Evolutionary conservation across 1,139 yeast genomes (phyloP), one percentile per base, ranked within the genome.

Genomic region (Yamadazyma diddensiae): DNA sequence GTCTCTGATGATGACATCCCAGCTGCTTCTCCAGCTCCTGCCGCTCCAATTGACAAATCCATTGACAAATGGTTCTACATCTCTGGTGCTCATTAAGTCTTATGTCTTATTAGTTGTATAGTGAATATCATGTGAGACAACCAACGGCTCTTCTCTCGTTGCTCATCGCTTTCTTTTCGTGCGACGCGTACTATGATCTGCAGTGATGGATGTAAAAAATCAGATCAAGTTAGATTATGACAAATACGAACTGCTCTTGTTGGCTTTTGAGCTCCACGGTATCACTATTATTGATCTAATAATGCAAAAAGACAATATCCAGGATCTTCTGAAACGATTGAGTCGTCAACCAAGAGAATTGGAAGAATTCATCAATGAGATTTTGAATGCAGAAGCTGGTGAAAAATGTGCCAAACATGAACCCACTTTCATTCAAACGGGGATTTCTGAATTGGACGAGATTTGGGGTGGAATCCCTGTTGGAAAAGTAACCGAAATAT

Each of bases 31-130:
- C 77, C 83, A 44, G 65, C 70, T 48, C 73, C 88, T 42, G 90
- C 94, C 56, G 97, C 95, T 46, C 94, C 96, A 64, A 86, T 92
- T 62, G 98, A 92, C 73, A 80, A 86, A 66, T 87, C 97, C 37
- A 71, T 92, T 59, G 97, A 92, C 78, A 92, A 92, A 74, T 92
- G 98, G 98, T 92, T 92, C 78, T 92, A 80, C 79, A 92, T 92
- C 62, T 86, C 97, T 45, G 97, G 97, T 66, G 83, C 74, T 44
- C 74, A 69, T 49, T 69, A 63, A 53, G 21, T 28, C n/a, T 7
- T n/a, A 6, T 6, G 6, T 21, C n/a, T 24, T 14, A 13, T 14
- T 24, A 24, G 18, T 9, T 7, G 20, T 18, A 18, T 18, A 18
- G 20, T 18, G 20, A 18, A 18, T n/a, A n/a, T n/a, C n/a, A n/a